Evolutionary conservation across 2,329 filamentous ascomycete genomes (phyloP), one percentile per base, ranked within the genome.

Genomic region (Gyromitra esculenta): DNA sequence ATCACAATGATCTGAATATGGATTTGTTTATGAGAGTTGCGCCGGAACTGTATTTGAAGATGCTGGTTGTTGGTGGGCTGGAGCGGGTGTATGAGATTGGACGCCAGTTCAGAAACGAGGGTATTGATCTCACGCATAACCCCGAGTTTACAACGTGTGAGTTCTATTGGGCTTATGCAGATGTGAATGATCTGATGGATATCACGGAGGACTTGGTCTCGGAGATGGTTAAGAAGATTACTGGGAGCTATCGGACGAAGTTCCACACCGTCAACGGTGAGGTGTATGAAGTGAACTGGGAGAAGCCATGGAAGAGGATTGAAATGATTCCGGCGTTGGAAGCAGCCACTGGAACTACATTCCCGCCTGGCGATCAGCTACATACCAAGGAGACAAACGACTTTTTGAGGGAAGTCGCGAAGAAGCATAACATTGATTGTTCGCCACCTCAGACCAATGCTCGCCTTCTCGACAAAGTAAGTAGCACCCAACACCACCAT

Each of bases 71-170:
- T 41, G 96, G 96, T 82, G 96, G 95, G 76, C 88, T 98, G 54
- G 93, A 97, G 86, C 90, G 92, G 81, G 96, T 99, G 13, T 99
- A 97, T 85, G 96, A 99, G 84, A 90, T 99, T 78, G 96, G 96
- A 79, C 91, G 94, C 80, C 93, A 97, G 83, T 99, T 99, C 89
- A 88, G 96, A 81, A 99, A 99, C 82, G 94, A 97, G 84, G 91
- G 92, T 76, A 91, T 93, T 79, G 93, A 97, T 83, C 86, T 96
- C 65, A 99, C 96, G 6, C 96, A 99, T 87, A 99, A 98, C 87
- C 96, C 92, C 50, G 96, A 99, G 84, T 99, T 99, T 86, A 99
- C 96, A 56, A 97, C 93, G 35, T 93, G 93, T 84, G 96, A 99
- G 84, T 98, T 98, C 86, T 99, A 99, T 85, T 91, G 92, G 89